Percentiles rank a stretch among this genome's conserved stretches.
phyloP scores from a whole-genome alignment of 148 eudicot genomes.

The Chenopodium suecicum region DNA sequence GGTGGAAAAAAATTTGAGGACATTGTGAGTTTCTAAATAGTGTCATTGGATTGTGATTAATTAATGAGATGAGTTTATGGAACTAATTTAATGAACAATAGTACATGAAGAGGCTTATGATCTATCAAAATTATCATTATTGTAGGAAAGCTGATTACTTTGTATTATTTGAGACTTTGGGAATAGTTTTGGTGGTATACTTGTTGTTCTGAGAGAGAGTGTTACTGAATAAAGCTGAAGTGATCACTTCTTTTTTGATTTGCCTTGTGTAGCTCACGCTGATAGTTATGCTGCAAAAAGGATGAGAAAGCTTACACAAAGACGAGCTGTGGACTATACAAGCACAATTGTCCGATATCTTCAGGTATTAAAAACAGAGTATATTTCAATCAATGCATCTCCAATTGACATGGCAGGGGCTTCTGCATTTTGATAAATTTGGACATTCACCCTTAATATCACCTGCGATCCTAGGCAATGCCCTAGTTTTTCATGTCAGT shows the following conservation, averaged over 20 bases:
- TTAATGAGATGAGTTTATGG: no score
- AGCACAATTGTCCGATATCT: constrained; percentile 89
- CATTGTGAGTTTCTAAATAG: no score
- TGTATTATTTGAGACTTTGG: no score
- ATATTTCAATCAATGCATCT: constrained; percentile 13
- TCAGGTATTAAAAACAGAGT: constrained; percentile 57
- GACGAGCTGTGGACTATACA: constrained; percentile 96
- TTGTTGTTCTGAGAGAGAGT: not conserved
- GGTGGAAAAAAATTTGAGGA: no score
- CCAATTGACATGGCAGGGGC: not conserved
- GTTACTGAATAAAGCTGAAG: not conserved
- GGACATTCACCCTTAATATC: not conserved
- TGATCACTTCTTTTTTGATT: constrained; percentile 1
- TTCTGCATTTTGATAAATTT: not conserved
- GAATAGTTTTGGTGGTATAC: not conserved
- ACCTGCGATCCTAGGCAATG: not conserved
- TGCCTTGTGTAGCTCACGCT: constrained; percentile 58
- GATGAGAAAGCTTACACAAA: constrained; percentile 88
- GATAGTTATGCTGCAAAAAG: constrained; percentile 92
- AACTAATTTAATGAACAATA: no score
- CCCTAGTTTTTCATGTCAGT: not conserved
- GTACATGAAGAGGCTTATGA: no score
- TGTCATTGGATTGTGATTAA: no score
- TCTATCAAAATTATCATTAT: no score
- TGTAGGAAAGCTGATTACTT: no score